Conservation (phyloP, 352 stramenopile species). For the Phytopythium boreale region DNA sequence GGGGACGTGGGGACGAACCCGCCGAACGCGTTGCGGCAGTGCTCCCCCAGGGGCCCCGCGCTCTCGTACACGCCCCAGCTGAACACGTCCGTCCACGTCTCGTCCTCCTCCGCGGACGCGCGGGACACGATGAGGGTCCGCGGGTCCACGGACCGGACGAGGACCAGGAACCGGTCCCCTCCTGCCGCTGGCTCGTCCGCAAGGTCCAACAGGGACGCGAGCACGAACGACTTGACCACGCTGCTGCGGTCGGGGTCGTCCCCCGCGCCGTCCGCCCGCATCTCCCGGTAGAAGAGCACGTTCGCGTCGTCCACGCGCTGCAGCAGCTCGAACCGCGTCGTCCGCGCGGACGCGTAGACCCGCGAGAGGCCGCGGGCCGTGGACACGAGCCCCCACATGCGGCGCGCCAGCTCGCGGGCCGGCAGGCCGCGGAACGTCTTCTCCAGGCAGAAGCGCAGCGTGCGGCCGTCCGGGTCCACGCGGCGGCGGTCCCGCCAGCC, state of each 20-base stretch:
- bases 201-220: slow-evolving; percentile 52
- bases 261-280: slow-evolving; percentile 26
- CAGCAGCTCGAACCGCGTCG: slow-evolving; percentile 48
- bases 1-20: slow-evolving; percentile 39
- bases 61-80: slow-evolving; percentile 64
- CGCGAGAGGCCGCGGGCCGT: slow-evolving; percentile 48
- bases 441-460: slow-evolving; percentile 59
- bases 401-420: slow-evolving; percentile 33
- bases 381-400: slow-evolving; percentile 61
- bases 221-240: slow-evolving; percentile 47
- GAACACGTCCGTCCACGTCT: slow-evolving; percentile 60
- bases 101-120: slow-evolving; percentile 10
- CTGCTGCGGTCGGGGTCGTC: too few species aligned
- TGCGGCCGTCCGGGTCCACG: slow-evolving; percentile 31
- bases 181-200: slow-evolving; percentile 12
- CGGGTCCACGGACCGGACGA: slow-evolving; percentile 61
- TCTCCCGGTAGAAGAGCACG: slow-evolving; percentile 63
- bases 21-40: slow-evolving; percentile 63
- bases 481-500: slow-evolving; percentile 56
- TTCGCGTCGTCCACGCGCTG: slow-evolving; percentile 56
- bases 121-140: slow-evolving; percentile 13
- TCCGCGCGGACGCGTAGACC: slow-evolving; percentile 56
- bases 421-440: slow-evolving; percentile 50
- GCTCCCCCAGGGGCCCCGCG: slow-evolving; percentile 23
- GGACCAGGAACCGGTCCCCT: slow-evolving; percentile 43